Percentiles rank a stretch among this genome's conserved stretches.
Conservation (phyloP, 148 eudicot species). For the Silene latifolia region DNA sequence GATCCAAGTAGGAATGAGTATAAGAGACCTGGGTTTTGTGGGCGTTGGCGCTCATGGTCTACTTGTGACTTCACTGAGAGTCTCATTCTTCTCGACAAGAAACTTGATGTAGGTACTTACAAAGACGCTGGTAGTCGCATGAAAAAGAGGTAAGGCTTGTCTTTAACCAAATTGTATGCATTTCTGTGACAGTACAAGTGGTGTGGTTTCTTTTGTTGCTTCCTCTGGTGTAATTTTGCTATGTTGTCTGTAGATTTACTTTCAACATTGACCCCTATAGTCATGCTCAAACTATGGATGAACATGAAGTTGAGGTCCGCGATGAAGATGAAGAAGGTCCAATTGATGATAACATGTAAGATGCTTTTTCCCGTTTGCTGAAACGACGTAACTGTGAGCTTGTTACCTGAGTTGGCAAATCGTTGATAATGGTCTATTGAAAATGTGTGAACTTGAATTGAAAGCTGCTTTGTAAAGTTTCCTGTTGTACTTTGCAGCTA, state of each 20-base stretch:
- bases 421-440: background rate
- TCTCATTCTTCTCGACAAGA: slow-evolving; percentile 15
- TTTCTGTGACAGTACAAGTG: background rate
- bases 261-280: background rate
- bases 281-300: slow-evolving; percentile 3
- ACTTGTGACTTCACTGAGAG: slow-evolving; percentile 11
- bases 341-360: slow-evolving; percentile 8
- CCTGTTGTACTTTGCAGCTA: slow-evolving; percentile 11
- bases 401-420: background rate
- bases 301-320: slow-evolving; percentile 5
- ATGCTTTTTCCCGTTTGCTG: background rate
- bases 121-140: background rate
- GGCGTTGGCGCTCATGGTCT: slow-evolving; percentile 16
- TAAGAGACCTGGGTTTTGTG: slow-evolving; percentile 8
- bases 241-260: slow-evolving; percentile 11
- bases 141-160: slow-evolving; percentile 14
- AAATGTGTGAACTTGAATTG: no score
- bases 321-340: background rate
- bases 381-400: background rate
- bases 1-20: background rate
- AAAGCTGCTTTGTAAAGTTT: background rate
- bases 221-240: background rate
- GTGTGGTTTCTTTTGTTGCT: no score
- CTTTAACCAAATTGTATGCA: background rate
- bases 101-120: slow-evolving; percentile 12